phyloP scores from a whole-genome alignment of 495 filamentous ascomycete species.

The Hypoxylon lienhwacheense region DNA sequence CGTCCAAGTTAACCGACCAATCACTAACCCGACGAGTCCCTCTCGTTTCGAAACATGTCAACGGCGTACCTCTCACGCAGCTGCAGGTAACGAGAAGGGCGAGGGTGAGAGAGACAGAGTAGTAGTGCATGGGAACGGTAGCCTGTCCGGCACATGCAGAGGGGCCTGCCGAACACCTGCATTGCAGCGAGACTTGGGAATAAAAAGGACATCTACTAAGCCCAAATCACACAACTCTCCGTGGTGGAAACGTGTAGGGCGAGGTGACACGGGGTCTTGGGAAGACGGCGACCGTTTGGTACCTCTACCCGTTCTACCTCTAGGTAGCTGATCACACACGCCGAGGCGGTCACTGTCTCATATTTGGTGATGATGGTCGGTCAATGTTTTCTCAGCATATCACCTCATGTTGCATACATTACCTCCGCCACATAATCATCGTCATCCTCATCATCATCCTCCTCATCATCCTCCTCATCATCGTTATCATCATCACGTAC shows the following conservation, averaged over 20 bases:
- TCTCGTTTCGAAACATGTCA: constrained; percentile 30
- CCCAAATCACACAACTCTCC: constrained; percentile 22
- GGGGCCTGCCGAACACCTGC: constrained; percentile 20
- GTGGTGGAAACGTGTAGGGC: constrained; percentile 15
- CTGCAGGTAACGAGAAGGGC: constrained; percentile 5
- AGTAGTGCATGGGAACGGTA: constrained; percentile 18
- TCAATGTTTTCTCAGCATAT: background rate
- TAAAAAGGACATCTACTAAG: constrained; percentile 23
- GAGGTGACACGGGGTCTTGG: constrained; percentile 1
- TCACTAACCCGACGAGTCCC: background rate
- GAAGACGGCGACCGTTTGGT: background rate
- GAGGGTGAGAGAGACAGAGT: constrained; percentile 13
- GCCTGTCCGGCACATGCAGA: constrained; percentile 24
- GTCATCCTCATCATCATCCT: no score
- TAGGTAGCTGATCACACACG: constrained; percentile 30
- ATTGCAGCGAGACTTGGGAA: constrained; percentile 31
- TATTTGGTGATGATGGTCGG: constrained; percentile 1
- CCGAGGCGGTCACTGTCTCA: constrained; percentile 24
- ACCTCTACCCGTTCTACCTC: constrained; percentile 6
- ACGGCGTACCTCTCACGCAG: constrained; percentile 7
- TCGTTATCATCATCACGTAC: no score
- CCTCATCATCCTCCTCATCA: no score
- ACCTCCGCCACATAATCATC: no score
- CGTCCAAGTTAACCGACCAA: constrained; percentile 15
- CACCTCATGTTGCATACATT: no score